A percentile compares a stretch with the other conserved stretches of the same genome.
These are phyloP conservation scores for Kodamaea leandrae DNA, from an alignment of 805 yeast species.

Conservation along the genomic window DNA sequence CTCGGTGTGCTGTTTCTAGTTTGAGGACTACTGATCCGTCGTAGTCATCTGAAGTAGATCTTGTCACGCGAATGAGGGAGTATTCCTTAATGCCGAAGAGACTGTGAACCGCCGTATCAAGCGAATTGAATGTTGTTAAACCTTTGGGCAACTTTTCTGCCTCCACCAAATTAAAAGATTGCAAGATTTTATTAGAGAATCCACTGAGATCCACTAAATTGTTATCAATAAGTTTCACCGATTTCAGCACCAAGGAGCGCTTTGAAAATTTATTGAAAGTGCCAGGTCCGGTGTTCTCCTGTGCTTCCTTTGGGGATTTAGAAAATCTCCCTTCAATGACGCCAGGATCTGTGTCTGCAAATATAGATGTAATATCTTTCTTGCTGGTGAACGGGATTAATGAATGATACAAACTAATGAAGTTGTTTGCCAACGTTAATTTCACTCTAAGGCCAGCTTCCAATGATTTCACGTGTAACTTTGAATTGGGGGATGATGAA, in stretches of 20 bases:
- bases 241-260: slow-evolving; percentile 19
- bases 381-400: slow-evolving; percentile 36
- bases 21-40: slow-evolving; percentile 54
- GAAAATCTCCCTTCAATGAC: slow-evolving; percentile 4
- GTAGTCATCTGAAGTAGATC: slow-evolving; percentile 51
- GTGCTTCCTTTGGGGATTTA: background rate
- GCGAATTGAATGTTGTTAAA: slow-evolving; percentile 37
- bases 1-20: slow-evolving; percentile 55
- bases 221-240: slow-evolving; percentile 37
- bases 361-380: slow-evolving; percentile 16
- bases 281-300: background rate
- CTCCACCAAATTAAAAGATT: slow-evolving; percentile 22
- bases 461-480: slow-evolving; percentile 42
- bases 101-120: slow-evolving; percentile 45
- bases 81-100: slow-evolving; percentile 43
- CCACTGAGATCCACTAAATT: slow-evolving; percentile 37
- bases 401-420: slow-evolving; percentile 43
- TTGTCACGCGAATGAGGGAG: slow-evolving; percentile 49
- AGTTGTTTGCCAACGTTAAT: slow-evolving; percentile 45
- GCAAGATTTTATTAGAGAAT: slow-evolving; percentile 37
- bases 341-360: slow-evolving; percentile 6
- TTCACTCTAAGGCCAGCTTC: slow-evolving; percentile 52
- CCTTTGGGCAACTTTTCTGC: slow-evolving; percentile 11
- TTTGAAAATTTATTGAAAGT: slow-evolving; percentile 1
- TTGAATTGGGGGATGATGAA: slow-evolving; percentile 16